These are phyloP conservation scores for Arxiozyma bovina DNA, from an alignment of 1,139 yeast species.

Conservation along the genomic window DNA sequence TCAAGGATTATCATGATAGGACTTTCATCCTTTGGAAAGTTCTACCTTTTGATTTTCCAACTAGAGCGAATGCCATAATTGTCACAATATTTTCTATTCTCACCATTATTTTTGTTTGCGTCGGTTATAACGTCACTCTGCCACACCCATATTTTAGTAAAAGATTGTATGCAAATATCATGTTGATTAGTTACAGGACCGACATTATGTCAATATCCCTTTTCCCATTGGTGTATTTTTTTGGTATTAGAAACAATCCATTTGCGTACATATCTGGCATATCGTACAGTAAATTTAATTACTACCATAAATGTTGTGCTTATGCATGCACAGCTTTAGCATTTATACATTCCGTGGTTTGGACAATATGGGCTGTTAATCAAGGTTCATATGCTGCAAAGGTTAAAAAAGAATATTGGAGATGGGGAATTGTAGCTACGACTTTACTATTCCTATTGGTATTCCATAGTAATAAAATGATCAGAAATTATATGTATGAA, in stretches of 20 bases:
- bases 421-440: slow-evolving; percentile 44
- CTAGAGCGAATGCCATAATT: slow-evolving; percentile 39
- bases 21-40: slow-evolving; percentile 25
- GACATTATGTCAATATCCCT: slow-evolving; percentile 43
- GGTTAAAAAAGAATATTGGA: slow-evolving; percentile 30
- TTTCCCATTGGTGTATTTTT: slow-evolving; percentile 46
- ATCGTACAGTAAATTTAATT: slow-evolving; percentile 39
- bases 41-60: slow-evolving; percentile 39
- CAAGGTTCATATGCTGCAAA: slow-evolving; percentile 23
- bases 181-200: slow-evolving; percentile 47
- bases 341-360: slow-evolving; percentile 46
- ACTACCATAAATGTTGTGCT: slow-evolving; percentile 41
- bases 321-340: slow-evolving; percentile 32
- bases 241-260: slow-evolving; percentile 55
- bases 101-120: slow-evolving; percentile 32
- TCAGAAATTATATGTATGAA: slow-evolving; percentile 43
- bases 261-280: slow-evolving; percentile 45
- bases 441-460: slow-evolving; percentile 36
- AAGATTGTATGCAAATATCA: slow-evolving; percentile 33
- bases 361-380: slow-evolving; percentile 33
- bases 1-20: slow-evolving; percentile 34
- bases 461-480: slow-evolving; percentile 36
- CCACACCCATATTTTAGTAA: slow-evolving; percentile 39
- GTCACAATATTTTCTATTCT: slow-evolving; percentile 35
- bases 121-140: slow-evolving; percentile 33